Percentiles rank a stretch among this genome's conserved stretches.
These are phyloP conservation scores for Thelonectria blattea DNA, from an alignment of 2,329 filamentous ascomycete genomes.

Conservation along the genomic window DNA sequence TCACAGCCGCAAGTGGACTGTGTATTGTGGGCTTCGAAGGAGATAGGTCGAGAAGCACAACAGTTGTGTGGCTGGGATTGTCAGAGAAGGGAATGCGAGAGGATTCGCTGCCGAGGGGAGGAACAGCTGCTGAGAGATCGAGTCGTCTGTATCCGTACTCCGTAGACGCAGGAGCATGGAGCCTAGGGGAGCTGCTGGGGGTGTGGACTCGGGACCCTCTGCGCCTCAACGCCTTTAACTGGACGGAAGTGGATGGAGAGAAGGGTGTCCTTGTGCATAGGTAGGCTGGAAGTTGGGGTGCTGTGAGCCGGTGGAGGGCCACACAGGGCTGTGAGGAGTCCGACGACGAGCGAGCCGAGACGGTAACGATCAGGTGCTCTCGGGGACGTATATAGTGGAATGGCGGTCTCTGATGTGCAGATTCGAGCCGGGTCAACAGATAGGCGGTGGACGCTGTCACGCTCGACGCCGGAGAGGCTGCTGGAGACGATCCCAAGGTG, in stretches of 20 bases:
- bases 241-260: constrained; percentile 29
- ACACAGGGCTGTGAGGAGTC: too few relatives aligned
- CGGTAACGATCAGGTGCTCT: too few relatives aligned
- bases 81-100: background rate
- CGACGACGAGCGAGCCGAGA: background rate
- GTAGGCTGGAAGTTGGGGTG: constrained; percentile 13
- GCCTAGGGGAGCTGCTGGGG: constrained; percentile 11
- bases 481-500: background rate
- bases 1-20: constrained; percentile 14
- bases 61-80: background rate
- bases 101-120: background rate
- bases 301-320: constrained; percentile 12
- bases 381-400: background rate
- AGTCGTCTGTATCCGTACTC: constrained; percentile 10
- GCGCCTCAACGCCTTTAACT: constrained; percentile 19
- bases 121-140: constrained; percentile 11
- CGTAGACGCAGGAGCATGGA: constrained; percentile 17
- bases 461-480: constrained; percentile 7
- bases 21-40: background rate
- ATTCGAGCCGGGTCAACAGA: background rate
- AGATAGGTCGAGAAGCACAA: background rate
- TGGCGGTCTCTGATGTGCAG: background rate
- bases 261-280: constrained; percentile 32
- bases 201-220: constrained; percentile 26
- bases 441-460: constrained; percentile 12